Evolutionary conservation across 257 asterid genomes (phyloP), one percentile per base, ranked within the genome.

Genomic region (Nicotiana benthamiana): DNA sequence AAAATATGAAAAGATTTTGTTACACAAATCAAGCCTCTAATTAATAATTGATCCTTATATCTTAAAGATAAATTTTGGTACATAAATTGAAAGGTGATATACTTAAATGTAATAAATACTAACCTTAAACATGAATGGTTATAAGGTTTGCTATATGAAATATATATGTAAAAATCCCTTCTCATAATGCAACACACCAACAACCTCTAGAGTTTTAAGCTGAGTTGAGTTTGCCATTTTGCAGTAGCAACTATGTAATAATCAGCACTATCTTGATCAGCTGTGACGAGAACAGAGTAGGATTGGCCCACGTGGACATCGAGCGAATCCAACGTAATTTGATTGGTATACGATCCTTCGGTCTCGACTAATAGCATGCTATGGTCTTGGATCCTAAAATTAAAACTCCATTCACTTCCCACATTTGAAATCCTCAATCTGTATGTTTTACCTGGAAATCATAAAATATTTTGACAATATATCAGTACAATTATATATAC

Each of bases 231-330:
- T 54, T 1, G 67, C 82, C 87, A 86, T 75, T 85, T 92, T 1
- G 97, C 95, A 60, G 88, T 90, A 6, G 97, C 95, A 0, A 90
- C 95, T 0, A 91, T 57, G 57, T 90, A 93, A 59, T 88, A 91
- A 79, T 93, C 97, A 3, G 70, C 80, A 1, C 65, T 59, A n/a
- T 67, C n/a, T 51, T 89, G 90, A 81, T 88, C 86, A 27, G 89
- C 84, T 54, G 91, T 85, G 52, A 93, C 89, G 46, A 93, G 90
- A 68, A 91, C 94, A 18, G 96, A 91, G 83, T 93, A 93, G 43
- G 96, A 93, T 48, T 93, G 97, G 26, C 97, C 97, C 3, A 90
- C 88, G 77, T 93, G 96, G 54, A 93, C 89, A 3, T 93, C 97
- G 0, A 93, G 89, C 12, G 92, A 90, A 5, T 81, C 83, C 51